Evolutionary conservation across 2,329 filamentous ascomycete genomes (phyloP), one percentile per base, ranked within the genome.

Genomic region (Diaporthe aspalathi): DNA sequence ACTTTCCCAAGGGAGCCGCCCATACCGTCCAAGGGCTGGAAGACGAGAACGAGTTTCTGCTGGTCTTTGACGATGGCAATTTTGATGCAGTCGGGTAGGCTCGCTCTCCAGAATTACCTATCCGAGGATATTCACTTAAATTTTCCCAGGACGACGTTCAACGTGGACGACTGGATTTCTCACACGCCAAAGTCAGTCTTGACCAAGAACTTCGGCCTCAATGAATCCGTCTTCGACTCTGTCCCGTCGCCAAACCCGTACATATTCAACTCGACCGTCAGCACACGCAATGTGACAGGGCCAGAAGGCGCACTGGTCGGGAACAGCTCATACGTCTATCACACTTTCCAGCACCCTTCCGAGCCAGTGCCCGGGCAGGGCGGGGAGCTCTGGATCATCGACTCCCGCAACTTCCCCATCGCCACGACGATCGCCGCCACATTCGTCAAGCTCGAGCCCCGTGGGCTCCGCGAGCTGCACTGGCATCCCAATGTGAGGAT

Each of bases 131-230:
- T n/a, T n/a, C n/a, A n/a, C 27, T n/a, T 24, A 2, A 9, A 12
- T 43, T 63, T 24, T 11, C 8, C 1, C 8, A 63, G 88, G n/a
- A 91, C 89, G 0, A 92, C 91, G 0, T 93, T 93, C 83, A 91
- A 90, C 81, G 84, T 93, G 27, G 90, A 91, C 73, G 91, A 93
- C 80, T 93, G 91, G 91, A 84, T 93, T 43, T 82, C 86, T 0
- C 90, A 92, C 76, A 93, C 90, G 0, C 91, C 91, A 0, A 88
- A 86, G 67, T 74, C 78, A 52, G 84, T 93, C 53, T 82, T 93
- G 0, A 90, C 90, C 35, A 92, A 91, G 81, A 93, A 92, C 81
- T 92, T 93, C 74, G 89, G 89, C 29, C 84, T 93, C 27, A 83
- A 88, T 63, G 83, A 85, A 24, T 86, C 86, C 0, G 85, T 90